phyloP scores from a whole-genome alignment of 768 basidiomycete genomes.

The Amanita jacksonii region DNA sequence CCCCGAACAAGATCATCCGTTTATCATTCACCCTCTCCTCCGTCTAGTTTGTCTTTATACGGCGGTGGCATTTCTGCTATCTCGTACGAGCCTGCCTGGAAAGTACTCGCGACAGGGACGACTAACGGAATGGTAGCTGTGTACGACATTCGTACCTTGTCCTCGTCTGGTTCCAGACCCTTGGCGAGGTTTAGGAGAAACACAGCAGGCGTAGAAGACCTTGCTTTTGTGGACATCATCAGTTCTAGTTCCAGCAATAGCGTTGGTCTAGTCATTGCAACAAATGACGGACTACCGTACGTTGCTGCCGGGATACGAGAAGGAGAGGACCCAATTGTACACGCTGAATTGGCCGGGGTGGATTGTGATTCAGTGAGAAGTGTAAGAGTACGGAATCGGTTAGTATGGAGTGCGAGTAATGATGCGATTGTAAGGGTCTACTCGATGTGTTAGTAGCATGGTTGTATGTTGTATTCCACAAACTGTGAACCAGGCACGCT shows the following conservation, averaged over 20 bases:
- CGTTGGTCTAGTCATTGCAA: constrained; percentile 36
- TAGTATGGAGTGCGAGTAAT: constrained; percentile 51
- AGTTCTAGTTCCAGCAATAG: constrained; percentile 1
- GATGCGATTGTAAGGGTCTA: constrained; percentile 54
- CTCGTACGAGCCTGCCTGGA: constrained; percentile 25
- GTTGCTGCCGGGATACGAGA: constrained; percentile 34
- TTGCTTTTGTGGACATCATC: constrained; percentile 25
- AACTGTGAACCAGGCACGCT: too few relatives aligned
- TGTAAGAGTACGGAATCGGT: constrained; percentile 23
- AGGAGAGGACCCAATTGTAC: constrained; percentile 26
- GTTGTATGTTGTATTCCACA: too few relatives aligned
- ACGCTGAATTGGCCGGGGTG: constrained; percentile 47
- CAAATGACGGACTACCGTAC: constrained; percentile 54
- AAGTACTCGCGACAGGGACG: constrained; percentile 52
- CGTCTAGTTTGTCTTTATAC: too few relatives aligned
- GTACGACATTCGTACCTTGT: constrained; percentile 42
- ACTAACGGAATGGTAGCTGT: constrained; percentile 43
- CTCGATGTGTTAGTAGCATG: constrained; percentile 2
- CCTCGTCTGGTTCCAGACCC: constrained; percentile 13
- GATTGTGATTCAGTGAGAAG: constrained; percentile 52
- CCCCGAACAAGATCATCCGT: constrained; percentile 28
- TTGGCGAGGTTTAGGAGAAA: constrained; percentile 36
- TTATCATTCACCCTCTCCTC: neutral
- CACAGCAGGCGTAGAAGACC: constrained; percentile 39
- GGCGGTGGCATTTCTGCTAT: constrained; percentile 29